Evolutionary conservation across 352 stramenopile genomes (phyloP), one percentile per base, ranked within the genome.

Genomic region (Phytophthora cactorum): DNA sequence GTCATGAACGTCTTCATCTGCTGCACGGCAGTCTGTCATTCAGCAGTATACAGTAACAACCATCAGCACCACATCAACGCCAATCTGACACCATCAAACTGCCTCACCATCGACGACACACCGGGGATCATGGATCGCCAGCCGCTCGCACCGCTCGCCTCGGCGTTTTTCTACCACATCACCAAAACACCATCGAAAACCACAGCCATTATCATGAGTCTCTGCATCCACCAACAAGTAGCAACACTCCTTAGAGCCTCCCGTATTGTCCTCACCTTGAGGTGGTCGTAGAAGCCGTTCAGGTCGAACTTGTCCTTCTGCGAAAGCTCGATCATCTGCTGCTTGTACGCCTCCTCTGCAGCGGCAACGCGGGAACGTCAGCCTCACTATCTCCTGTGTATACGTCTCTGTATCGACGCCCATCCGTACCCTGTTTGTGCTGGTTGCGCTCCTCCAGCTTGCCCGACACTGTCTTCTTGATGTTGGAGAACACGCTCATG

Each of bases 391-490:
- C 14, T 9, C 15, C 6, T 39, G 29, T 17, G 6, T 52, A 45
- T 41, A 27, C 10, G 5, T 41, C 8, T 11, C 3, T 53, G 27
- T 53, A 17, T 49, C 31, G 25, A 2, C 22, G 28, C 14, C 14
- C 0, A 47, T 3, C 10, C n/a, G 15, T 53, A 94, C 86, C 76
- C 53, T 92, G 82, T 67, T 96, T 96, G 51, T 70, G 75, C 45
- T 91, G 73, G 67, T 92, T 95, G 73, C 86, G 84, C 72, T 93
- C 78, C 72, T 94, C 82, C 61, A 96, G 71, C 72, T 93, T 94
- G 64, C 74, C 66, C 50, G 80, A 83, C 32, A 96, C 79, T 7
- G 81, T 79, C 59, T 95, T 84, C 43, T 83, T 84, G 49, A 96
- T 76, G 65, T 71, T 89, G 51, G 74, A 81, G 63, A 96, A 91